Conservation (phyloP, 2,329 filamentous ascomycete species). For the Ceratocystis colombiana region DNA sequence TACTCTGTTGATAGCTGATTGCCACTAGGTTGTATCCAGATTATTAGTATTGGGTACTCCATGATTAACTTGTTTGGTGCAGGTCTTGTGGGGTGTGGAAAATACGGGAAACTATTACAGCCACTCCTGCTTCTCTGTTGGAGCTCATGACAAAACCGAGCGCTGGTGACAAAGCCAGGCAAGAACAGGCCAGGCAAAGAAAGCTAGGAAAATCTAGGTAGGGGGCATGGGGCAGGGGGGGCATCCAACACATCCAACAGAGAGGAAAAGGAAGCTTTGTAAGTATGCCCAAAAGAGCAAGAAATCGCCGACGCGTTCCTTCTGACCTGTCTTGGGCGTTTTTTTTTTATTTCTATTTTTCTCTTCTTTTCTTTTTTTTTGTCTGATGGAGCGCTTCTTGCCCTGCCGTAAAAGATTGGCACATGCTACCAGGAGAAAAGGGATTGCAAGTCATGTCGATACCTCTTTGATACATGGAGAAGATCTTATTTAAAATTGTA, state of each 20-base stretch:
- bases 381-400: neutral
- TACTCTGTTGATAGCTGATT: neutral
- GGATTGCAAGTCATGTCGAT: too few relatives aligned
- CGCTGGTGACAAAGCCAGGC: neutral
- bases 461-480: too few relatives aligned
- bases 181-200: neutral
- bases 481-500: too few relatives aligned
- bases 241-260: neutral
- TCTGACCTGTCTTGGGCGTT: neutral
- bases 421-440: neutral
- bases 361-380: neutral
- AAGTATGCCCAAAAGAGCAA: neutral
- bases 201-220: conserved; percentile 1
- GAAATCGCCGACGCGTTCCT: conserved; percentile 1
- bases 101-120: neutral
- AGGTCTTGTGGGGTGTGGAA: neutral
- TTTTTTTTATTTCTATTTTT: neutral
- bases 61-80: conserved; percentile 12
- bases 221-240: neutral
- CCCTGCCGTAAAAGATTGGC: neutral
- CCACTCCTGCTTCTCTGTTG: neutral
- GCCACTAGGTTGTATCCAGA: conserved; percentile 16
- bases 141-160: conserved; percentile 2
- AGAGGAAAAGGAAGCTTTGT: neutral
- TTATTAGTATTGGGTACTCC: conserved; percentile 12